Conservation (phyloP, 2,329 filamentous ascomycete species). For the Phaeoacremonium minimum region DNA sequence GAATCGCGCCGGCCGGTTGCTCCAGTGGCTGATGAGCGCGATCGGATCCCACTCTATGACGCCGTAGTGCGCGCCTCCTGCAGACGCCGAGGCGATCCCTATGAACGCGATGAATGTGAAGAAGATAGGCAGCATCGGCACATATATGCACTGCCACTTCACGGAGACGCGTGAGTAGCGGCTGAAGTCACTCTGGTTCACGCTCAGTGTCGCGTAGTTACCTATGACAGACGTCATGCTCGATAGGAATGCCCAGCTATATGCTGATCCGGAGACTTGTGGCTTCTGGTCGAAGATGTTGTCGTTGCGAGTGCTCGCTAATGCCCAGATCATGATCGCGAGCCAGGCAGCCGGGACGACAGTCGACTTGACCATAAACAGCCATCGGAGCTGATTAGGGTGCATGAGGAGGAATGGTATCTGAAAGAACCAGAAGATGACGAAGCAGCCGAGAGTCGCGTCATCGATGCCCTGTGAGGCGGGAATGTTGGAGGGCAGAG, state of each 20-base stretch:
- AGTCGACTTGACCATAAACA: constrained; percentile 15
- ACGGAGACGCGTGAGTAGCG: constrained; percentile 6
- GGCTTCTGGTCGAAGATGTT: constrained; percentile 14
- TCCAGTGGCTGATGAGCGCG: constrained; percentile 29
- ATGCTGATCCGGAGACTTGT: constrained; percentile 9
- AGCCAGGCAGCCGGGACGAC: constrained; percentile 13
- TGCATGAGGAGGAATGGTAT: constrained; percentile 22
- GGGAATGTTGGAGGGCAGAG: constrained; percentile 34
- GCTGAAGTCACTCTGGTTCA: constrained; percentile 10
- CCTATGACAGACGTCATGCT: constrained; percentile 16
- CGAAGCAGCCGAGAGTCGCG: constrained; percentile 14
- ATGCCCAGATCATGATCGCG: constrained; percentile 16
- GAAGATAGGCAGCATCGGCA: constrained; percentile 29
- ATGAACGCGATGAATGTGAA: constrained; percentile 34
- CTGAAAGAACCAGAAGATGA: constrained; percentile 19
- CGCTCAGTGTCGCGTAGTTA: constrained; percentile 8
- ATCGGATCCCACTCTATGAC: constrained; percentile 38
- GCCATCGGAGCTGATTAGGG: constrained; percentile 17
- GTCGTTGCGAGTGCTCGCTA: constrained; percentile 11
- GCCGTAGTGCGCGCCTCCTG: constrained; percentile 32
- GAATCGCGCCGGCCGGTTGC: constrained; percentile 5
- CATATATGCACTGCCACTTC: constrained; percentile 7
- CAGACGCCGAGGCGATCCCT: constrained; percentile 36
- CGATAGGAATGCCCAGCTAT: constrained; percentile 13
- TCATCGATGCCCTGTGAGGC: constrained; percentile 26